Evolutionary conservation across 352 stramenopile genomes (phyloP).

Genomic region (Globisporangium cederbergense): DNA sequence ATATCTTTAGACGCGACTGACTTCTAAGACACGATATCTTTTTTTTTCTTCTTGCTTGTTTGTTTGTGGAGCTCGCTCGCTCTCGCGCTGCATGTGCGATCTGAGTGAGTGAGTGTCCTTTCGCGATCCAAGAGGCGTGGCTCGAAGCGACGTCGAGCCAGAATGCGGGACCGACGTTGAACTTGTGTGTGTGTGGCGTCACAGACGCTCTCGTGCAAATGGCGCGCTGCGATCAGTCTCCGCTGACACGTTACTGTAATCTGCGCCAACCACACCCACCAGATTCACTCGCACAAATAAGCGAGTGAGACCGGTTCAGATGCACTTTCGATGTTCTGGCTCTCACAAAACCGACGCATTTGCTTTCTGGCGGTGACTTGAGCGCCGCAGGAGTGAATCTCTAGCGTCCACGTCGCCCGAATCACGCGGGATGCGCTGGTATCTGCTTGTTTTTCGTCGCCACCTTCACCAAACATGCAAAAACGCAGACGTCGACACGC

Average conservation of each 20-base stretch:
- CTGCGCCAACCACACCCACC: too few relatives aligned
- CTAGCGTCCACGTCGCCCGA: slow-evolving; percentile 6
- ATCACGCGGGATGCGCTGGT: background rate
- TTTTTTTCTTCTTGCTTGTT: background rate
- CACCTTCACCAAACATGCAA: background rate
- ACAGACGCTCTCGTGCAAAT: background rate
- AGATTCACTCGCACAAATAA: background rate
- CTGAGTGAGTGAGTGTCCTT: background rate
- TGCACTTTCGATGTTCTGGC: background rate
- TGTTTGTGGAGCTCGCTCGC: background rate
- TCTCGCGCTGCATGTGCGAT: background rate
- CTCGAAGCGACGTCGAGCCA: slow-evolving; percentile 1
- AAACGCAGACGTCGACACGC: too few relatives aligned
- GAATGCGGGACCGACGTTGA: background rate
- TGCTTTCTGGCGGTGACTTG: background rate
- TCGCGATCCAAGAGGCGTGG: background rate
- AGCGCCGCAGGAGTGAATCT: background rate
- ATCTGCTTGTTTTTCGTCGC: background rate
- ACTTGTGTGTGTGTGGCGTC: background rate
- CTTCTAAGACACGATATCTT: background rate
- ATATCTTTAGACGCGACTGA: background rate
- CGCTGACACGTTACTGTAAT: too few relatives aligned
- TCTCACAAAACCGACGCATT: background rate
- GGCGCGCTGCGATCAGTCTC: background rate
- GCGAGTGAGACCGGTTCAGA: background rate